Evolutionary conservation across 1,284 basidiomycete genomes (phyloP), one percentile per base, ranked within the genome.

Genomic region (Singerocomus rubriflavus): DNA sequence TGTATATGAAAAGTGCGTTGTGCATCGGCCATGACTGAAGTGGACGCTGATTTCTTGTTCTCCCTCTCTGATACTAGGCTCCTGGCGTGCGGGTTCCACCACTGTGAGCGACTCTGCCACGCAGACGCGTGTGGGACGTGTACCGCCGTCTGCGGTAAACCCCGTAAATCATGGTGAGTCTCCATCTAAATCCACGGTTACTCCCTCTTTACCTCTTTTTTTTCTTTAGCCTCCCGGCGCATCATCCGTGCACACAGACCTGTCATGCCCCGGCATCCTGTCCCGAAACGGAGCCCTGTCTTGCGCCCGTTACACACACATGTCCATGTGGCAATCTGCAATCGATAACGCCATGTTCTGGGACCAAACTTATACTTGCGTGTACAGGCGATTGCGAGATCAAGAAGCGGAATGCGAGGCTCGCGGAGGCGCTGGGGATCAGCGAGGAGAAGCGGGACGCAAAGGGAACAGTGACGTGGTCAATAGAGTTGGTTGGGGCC

Each of bases 401-500:
- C 30, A 88, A 86, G 41, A 90, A 93, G 66, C 80, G 94, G 9
- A 96, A 95, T 60, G 88, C 86, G 0, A 74, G 83, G 30, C 71
- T 98, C 8, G 93, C 94, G 2, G 91, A 93, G 39, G 94, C 93
- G 0, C 71, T 98, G 6, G 92, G 92, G 0, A 93, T 97, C 62
- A 82, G 68, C 44, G 62, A 75, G 1, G 79, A 79, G 26, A 68
- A 55, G 55, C 73, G 67, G 51, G 53, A 69, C 50, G 45, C 67
- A 31, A 67, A 66, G 48, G 57, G 51, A 1, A 73, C 71, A 32
- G 76, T 78, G 12, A 76, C 72, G 4, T 93, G 88, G 67, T 68
- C 70, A 27, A 75, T 82, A 2, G 88, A 90, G 37, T 59, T 93
- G 29, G 64, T 80, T 1, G 66, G 64, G 2, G 86, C 86, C 60